Evolutionary conservation across 2,329 filamentous ascomycete species (phyloP).

Genomic region (Endoconidiophora laricicola): DNA sequence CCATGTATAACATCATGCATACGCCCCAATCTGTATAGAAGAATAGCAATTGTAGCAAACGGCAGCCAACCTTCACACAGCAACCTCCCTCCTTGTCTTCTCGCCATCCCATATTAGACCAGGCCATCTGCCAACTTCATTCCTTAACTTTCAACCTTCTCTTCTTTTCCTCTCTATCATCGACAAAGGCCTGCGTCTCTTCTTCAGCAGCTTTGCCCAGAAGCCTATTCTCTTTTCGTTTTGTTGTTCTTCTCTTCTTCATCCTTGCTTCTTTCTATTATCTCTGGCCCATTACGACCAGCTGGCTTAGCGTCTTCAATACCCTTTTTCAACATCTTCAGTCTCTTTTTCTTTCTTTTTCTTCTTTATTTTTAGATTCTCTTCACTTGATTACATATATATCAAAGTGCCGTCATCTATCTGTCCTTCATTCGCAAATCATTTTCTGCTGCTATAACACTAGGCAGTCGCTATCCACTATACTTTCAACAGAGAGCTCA

Average conservation of each 20-base stretch:
- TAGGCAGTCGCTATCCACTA: neutral
- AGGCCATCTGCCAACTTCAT: constrained; percentile 3
- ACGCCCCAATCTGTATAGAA: no score
- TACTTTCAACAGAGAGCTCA: neutral
- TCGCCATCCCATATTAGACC: constrained; percentile 6
- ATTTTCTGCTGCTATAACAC: neutral
- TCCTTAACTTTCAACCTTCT: neutral
- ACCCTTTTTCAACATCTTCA: neutral
- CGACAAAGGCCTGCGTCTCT: neutral
- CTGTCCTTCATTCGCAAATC: neutral
- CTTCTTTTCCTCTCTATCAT: constrained; percentile 1
- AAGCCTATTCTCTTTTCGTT: constrained; percentile 1
- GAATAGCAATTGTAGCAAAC: no score
- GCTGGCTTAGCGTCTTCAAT: constrained; percentile 1
- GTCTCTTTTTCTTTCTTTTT: no score
- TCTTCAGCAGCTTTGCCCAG: neutral
- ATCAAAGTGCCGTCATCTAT: neutral
- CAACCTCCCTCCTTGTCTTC: no score
- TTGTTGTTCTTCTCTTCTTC: constrained; percentile 6
- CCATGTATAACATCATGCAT: no score
- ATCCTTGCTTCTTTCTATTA: constrained; percentile 3
- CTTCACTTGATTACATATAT: neutral
- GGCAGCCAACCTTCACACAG: no score
- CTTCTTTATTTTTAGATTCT: neutral
- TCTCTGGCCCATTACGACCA: constrained; percentile 1